These are phyloP conservation scores for Pseudogymnoascus sp. DNA, from an alignment of 2,329 filamentous ascomycete species.

Conservation along the genomic window DNA sequence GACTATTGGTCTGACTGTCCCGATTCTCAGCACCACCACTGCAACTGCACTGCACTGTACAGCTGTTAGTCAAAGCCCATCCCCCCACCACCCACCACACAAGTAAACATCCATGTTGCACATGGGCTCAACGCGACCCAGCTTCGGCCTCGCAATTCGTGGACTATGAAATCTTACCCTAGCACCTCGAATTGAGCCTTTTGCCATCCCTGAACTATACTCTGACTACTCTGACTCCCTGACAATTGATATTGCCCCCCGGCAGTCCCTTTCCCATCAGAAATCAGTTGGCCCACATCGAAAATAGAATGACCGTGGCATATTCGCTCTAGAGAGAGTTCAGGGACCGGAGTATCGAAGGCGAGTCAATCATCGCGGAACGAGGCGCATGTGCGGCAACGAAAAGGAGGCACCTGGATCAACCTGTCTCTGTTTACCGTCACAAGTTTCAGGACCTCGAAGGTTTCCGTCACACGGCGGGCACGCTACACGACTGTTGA, in stretches of 20 bases:
- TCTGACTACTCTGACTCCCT: not conserved
- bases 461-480: not conserved
- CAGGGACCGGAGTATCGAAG: not conserved
- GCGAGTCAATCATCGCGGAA: constrained; percentile 2
- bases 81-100: not conserved
- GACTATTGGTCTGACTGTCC: not conserved
- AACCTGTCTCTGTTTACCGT: constrained; percentile 4
- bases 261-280: not conserved
- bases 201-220: not conserved
- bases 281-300: constrained; percentile 4
- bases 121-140: constrained; percentile 6
- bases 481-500: constrained; percentile 4
- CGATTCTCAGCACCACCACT: constrained; percentile 1
- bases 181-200: not conserved
- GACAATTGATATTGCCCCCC: not conserved
- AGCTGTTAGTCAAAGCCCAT: not conserved
- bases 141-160: constrained; percentile 7
- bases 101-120: constrained; percentile 8
- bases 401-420: not conserved
- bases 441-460: constrained; percentile 6
- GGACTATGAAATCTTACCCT: not conserved
- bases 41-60: not conserved
- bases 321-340: not conserved
- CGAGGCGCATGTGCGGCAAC: not conserved
- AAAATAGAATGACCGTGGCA: not conserved